Evolutionary conservation across 805 yeast genomes (phyloP), one percentile per base, ranked within the genome.

Genomic region (Clavispora vitiphila): DNA sequence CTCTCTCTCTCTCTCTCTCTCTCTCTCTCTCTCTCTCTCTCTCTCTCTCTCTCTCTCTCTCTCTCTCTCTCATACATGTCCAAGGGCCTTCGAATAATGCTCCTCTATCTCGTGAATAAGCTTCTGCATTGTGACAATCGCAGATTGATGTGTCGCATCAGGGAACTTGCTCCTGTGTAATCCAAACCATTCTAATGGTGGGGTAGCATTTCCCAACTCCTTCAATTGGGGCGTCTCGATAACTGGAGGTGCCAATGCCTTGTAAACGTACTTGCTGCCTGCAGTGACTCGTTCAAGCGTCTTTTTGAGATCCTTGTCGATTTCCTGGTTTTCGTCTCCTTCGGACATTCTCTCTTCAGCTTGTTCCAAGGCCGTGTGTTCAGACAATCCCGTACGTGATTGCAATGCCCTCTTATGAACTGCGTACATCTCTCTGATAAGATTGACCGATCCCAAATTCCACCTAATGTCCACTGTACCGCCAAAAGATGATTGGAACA

Each of bases 121-220:
- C 44, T 79, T 76, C 54, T 88, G 96, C 39, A 93, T 66, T 2
- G 82, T 77, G 11, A 84, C 76, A 38, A 90, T 84, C 0, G 81
- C 79, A 46, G 78, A 68, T 59, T 88, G 91, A 57, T 93, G 97
- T 0, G 96, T 83, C 44, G 86, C 73, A 31, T 85, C 81, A 0
- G 99, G 99, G 50, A 93, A 80, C 50, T 81, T 78, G 53, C 83
- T 77, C 50, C 98, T 74, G 59, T 93, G 93, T 23, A 93, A 71
- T 2, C 99, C 99, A 67, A 93, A 86, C 99, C 99, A 93, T 59
- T 93, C 99, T 43, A 93, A 65, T 2, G 99, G 99, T 1, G 99
- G 99, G 0, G 99, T 93, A 1, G 97, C 98, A 63, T 84, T 90
- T 20, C 99, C 98, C 54, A 93, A 71, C 55, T 93, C 98, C 55